Base-by-base conservation (phyloP, 202 grass and related monocot genomes). In the Brachypodium distachyon region DNA sequence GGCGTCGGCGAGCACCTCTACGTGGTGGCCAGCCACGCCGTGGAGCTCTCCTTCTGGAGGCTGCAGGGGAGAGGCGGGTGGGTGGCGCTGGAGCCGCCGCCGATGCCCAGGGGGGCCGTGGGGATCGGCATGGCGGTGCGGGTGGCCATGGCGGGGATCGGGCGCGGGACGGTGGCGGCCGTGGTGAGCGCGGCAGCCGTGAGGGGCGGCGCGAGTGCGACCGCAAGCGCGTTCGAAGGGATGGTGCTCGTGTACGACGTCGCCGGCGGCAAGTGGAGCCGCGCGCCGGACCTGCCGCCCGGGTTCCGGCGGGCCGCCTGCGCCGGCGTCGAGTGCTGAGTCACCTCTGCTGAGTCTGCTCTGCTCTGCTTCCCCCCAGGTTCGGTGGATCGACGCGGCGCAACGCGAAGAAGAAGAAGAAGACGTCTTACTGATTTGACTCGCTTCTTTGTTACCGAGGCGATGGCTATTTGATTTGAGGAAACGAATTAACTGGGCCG, bases 11-110 rank as follows among this genome's bases (percentile, higher is more conserved):
- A 84, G 1, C 78, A 88, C 21, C 77, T 97, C 32, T 97, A 93
- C 64, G 86, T 93, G 33, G 68, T 97, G 12, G 93, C 90, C 0
- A 91, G 90, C 77, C 93, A 97, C 87, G 83, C 90, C 2, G 77
- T 89, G 36, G 93, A 89, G 65, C 56, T 97, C 39, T 93, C 90
- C 22, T 97, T 97, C 79, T 97, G 90, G 93, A 77, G 87, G 39
- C 83, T 77, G 80, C 68, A 68, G 18, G 90, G 88, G 7, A 81
- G 55, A 2, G 62, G 53, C 32, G 86, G 78, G 56, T 92, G 89
- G 86, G 82, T 88, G 9, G 50, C 74, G 25, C 68, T 92, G 9
- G 82, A 84, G 53, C 42, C 83, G 31, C 90, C 81, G 44, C 81
- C 90, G 9, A 74, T 90, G 48, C 75, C 79, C 7, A 65, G 83